Percentiles rank a stretch among this genome's conserved stretches.
phyloP scores from a whole-genome alignment of 352 stramenopile genomes.

The Phytophthora ramorum region DNA sequence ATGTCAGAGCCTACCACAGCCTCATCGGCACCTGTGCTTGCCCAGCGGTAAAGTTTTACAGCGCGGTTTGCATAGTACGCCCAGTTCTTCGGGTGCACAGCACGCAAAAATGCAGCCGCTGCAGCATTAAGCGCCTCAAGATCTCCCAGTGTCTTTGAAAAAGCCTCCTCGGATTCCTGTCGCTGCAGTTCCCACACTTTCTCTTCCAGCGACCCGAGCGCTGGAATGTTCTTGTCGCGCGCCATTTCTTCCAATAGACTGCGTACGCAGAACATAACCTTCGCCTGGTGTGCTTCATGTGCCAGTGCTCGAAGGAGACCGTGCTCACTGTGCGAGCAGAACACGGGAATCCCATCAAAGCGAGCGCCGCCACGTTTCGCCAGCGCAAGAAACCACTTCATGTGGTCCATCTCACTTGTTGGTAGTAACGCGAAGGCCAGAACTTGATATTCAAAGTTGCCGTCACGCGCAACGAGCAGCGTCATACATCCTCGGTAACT shows the following conservation, averaged over 20 bases:
- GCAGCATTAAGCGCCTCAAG: slow-evolving; percentile 63
- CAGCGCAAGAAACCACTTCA: slow-evolving; percentile 78
- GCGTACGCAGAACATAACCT: slow-evolving; percentile 78
- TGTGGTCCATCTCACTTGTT: slow-evolving; percentile 67
- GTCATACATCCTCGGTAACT: slow-evolving; percentile 74
- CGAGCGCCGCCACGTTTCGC: slow-evolving; percentile 56
- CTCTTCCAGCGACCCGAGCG: slow-evolving; percentile 61
- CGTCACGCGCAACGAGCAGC: slow-evolving; percentile 71
- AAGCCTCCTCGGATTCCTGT: slow-evolving; percentile 65
- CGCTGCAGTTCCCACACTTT: slow-evolving; percentile 69
- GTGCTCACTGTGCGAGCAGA: slow-evolving; percentile 68
- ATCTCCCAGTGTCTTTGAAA: slow-evolving; percentile 53
- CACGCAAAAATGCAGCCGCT: slow-evolving; percentile 60
- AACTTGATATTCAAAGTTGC: slow-evolving; percentile 72
- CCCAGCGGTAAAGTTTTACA: slow-evolving; percentile 72
- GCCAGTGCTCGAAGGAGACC: slow-evolving; percentile 63
- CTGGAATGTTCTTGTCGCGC: slow-evolving; percentile 81
- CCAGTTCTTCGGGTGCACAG: slow-evolving; percentile 75
- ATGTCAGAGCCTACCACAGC: slow-evolving; percentile 66
- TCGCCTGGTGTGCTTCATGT: slow-evolving; percentile 56
- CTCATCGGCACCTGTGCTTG: slow-evolving; percentile 64
- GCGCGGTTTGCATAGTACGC: slow-evolving; percentile 69
- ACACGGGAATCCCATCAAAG: slow-evolving; percentile 62
- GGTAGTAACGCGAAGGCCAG: slow-evolving; percentile 76
- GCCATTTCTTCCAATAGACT: slow-evolving; percentile 74